Base-by-base conservation (phyloP, 2,329 filamentous ascomycete species). In the Paramyrothecium roridum region DNA sequence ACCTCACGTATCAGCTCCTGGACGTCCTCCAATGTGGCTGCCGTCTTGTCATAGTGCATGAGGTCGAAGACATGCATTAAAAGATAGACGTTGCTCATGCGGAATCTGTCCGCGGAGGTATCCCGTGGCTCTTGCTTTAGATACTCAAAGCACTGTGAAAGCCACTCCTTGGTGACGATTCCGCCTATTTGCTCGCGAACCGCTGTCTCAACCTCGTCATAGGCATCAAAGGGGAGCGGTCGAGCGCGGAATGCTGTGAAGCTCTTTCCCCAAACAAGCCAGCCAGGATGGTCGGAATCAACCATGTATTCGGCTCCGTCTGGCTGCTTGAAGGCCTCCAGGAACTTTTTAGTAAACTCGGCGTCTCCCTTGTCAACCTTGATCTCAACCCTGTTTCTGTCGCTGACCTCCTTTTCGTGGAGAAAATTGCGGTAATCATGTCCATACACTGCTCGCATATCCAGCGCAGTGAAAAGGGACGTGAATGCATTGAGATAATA, bases 61-160 rank as follows among this genome's bases (percentile, higher is more conserved):
- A 99, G 79, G 63, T 97, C 92, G 65, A 99, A 96, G 1, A 91
- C 85, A 67, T 96, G 91, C 67, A 93, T 90, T 43, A 99, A 78
- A 62, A 97, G 82, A 70, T 96, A 89, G 1, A 91, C 89, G 66
- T 89, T 93, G 34, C 88, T 87, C 81, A 96, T 93, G 54, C 93
- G 85, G 77, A 99, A 98, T 53, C 93, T 84, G 69, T 99, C 93
- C 1, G 89, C 82, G 4, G 82, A 82, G 0, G 85, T 74, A 68
- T 98, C 93, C 48, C 93, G 86, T 2, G 95, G 93, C 70, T 98
- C 93, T 72, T 98, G 95, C 75, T 97, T 98, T 76, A 98, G 83
- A 68, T 93, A 98, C 22, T 87, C 89, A 66, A 99, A 99, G 72
- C 88, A 93, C 52, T 88, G 88, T 47, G 84, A 83, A 62, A 97